These are phyloP conservation scores for Saxophila tyrrhenica DNA, from an alignment of 495 filamentous ascomycete species.

Conservation along the genomic window DNA sequence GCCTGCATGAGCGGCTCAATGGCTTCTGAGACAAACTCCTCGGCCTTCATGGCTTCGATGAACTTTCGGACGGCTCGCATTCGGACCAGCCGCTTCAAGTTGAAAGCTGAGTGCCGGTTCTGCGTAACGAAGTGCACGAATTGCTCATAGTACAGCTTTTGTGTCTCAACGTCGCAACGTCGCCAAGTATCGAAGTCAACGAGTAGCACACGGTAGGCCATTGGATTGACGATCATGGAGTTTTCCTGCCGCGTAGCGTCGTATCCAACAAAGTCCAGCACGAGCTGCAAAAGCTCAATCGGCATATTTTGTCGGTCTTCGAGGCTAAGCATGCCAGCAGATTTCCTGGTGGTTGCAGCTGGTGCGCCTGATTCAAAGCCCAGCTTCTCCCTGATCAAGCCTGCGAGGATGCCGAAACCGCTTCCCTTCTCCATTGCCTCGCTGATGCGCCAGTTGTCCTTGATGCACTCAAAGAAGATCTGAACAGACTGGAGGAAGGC, in stretches of 20 bases:
- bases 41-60: slow-evolving; percentile 77
- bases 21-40: slow-evolving; percentile 57
- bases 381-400: slow-evolving; percentile 65
- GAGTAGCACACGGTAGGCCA: slow-evolving; percentile 82
- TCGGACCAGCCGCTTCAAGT: slow-evolving; percentile 66
- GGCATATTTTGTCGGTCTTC: slow-evolving; percentile 55
- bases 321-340: slow-evolving; percentile 18
- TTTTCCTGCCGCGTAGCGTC: slow-evolving; percentile 61
- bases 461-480: slow-evolving; percentile 70
- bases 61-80: slow-evolving; percentile 93
- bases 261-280: slow-evolving; percentile 82
- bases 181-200: slow-evolving; percentile 91
- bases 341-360: slow-evolving; percentile 13
- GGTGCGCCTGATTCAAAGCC: slow-evolving; percentile 35
- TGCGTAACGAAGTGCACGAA: slow-evolving; percentile 70
- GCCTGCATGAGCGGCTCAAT: slow-evolving; percentile 64
- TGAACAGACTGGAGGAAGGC: slow-evolving; percentile 65
- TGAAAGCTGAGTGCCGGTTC: slow-evolving; percentile 88
- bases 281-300: slow-evolving; percentile 58
- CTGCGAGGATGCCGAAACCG: slow-evolving; percentile 79
- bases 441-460: slow-evolving; percentile 90
- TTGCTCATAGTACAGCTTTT: slow-evolving; percentile 84
- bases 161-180: slow-evolving; percentile 56
- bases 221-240: slow-evolving; percentile 87
- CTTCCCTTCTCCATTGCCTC: slow-evolving; percentile 96